Conservation (phyloP, 2,329 filamentous ascomycete species). For the Botryotinia convoluta region DNA sequence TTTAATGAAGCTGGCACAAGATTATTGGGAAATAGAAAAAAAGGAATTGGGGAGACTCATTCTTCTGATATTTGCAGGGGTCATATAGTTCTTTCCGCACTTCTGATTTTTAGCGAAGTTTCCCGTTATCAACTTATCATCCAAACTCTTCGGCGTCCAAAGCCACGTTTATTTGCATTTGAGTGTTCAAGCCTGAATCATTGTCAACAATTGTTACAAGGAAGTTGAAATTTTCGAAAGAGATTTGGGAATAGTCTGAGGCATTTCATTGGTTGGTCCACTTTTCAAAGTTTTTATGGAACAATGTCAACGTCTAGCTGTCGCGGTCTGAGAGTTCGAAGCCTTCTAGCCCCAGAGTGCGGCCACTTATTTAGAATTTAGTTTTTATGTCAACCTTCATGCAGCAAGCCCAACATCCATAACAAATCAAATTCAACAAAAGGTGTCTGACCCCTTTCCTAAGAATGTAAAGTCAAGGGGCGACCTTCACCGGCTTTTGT, state of each 20-base stretch:
- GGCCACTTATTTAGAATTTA: background rate
- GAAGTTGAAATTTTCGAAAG: background rate
- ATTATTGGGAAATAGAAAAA: slow-evolving; percentile 4
- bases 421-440: slow-evolving; percentile 5
- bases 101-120: background rate
- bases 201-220: background rate
- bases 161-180: slow-evolving; percentile 6
- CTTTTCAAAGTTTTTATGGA: slow-evolving; percentile 16
- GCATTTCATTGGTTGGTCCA: background rate
- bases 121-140: slow-evolving; percentile 1
- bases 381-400: background rate
- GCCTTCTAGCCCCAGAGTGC: background rate
- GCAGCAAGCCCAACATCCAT: background rate
- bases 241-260: background rate
- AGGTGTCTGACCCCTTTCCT: background rate
- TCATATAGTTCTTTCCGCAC: background rate
- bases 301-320: background rate
- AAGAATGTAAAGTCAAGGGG: background rate
- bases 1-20: background rate
- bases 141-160: background rate
- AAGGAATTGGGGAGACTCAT: slow-evolving; percentile 4
- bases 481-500: slow-evolving; percentile 1
- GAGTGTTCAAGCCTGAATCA: background rate
- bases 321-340: background rate
- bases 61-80: slow-evolving; percentile 8